phyloP scores from a whole-genome alignment of 108 stramenopile genomes.

The Pseudonitzschia delicatissima region DNA sequence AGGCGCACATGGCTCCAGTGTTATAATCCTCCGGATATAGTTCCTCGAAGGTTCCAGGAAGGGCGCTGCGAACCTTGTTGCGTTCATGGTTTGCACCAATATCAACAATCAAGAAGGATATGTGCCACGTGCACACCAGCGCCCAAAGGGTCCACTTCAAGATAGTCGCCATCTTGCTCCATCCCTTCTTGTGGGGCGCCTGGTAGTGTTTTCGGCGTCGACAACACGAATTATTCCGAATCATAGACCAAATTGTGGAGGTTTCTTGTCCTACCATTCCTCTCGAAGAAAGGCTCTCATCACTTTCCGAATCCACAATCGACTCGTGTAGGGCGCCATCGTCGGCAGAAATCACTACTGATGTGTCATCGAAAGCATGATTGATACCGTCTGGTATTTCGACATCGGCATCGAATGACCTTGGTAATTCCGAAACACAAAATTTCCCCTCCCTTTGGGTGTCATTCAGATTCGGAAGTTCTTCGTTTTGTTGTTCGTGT shows the following conservation, averaged over 20 bases:
- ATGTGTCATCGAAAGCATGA: too few relatives aligned
- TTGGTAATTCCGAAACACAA: too few relatives aligned
- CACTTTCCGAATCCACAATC: background rate
- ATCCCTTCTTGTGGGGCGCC: background rate
- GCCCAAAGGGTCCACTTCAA: background rate
- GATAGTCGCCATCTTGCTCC: background rate
- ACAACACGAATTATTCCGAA: background rate
- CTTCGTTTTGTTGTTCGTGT: too few relatives aligned
- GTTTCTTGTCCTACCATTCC: background rate
- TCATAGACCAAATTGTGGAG: background rate
- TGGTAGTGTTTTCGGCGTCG: background rate
- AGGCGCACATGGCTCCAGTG: slow-evolving; percentile 53
- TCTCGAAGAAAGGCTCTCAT: background rate
- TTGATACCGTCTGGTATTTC: too few relatives aligned
- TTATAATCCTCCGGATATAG: slow-evolving; percentile 34
- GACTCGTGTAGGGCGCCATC: background rate
- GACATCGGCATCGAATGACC: too few relatives aligned
- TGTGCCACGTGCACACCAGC: slow-evolving; percentile 1
- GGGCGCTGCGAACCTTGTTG: slow-evolving; percentile 9
- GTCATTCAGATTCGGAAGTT: too few relatives aligned
- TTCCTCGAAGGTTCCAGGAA: slow-evolving; percentile 20
- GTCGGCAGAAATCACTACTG: background rate
- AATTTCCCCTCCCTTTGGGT: too few relatives aligned
- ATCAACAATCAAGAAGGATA: slow-evolving; percentile 40
- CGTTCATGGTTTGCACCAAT: slow-evolving; percentile 45